phyloP scores from a whole-genome alignment of 345 rosid species.

The Boechera retrofracta region DNA sequence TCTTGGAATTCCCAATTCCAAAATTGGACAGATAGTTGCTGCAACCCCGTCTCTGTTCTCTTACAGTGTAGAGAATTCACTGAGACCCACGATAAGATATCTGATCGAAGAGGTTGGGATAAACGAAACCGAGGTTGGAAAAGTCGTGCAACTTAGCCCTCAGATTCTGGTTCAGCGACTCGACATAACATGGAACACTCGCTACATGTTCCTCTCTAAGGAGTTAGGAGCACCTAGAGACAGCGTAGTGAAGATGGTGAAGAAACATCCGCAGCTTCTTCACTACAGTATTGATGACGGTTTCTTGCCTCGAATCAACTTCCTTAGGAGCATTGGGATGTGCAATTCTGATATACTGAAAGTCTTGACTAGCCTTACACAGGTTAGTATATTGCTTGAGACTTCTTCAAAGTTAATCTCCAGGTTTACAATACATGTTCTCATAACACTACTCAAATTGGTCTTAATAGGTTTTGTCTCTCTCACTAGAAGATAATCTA shows the following conservation, averaged over 20 bases:
- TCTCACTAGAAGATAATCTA: constrained; percentile 89
- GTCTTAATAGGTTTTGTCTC: constrained; percentile 74
- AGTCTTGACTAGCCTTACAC: constrained; percentile 94
- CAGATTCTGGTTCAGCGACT: constrained; percentile 95
- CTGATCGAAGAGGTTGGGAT: constrained; percentile 98
- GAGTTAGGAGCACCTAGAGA: constrained; percentile 95
- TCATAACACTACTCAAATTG: constrained; percentile 7
- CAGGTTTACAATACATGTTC: not conserved
- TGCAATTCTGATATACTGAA: constrained; percentile 78
- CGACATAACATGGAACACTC: constrained; percentile 91
- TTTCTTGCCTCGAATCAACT: constrained; percentile 87
- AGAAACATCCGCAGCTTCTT: constrained; percentile 91
- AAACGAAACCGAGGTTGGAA: constrained; percentile 69
- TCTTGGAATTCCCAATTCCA: constrained; percentile 81
- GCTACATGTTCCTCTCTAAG: constrained; percentile 82
- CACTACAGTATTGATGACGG: constrained; percentile 96
- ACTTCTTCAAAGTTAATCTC: constrained; percentile 1
- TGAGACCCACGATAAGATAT: constrained; percentile 91
- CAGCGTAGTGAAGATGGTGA: constrained; percentile 89
- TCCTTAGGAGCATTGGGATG: constrained; percentile 93
- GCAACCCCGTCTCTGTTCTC: constrained; percentile 79
- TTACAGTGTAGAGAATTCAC: constrained; percentile 86
- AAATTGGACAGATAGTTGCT: constrained; percentile 85
- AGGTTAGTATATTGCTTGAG: constrained; percentile 58
- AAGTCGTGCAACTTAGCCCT: constrained; percentile 95